phyloP scores from a whole-genome alignment of 805 yeast genomes.

The Kodamaea kaohsiungensis region DNA sequence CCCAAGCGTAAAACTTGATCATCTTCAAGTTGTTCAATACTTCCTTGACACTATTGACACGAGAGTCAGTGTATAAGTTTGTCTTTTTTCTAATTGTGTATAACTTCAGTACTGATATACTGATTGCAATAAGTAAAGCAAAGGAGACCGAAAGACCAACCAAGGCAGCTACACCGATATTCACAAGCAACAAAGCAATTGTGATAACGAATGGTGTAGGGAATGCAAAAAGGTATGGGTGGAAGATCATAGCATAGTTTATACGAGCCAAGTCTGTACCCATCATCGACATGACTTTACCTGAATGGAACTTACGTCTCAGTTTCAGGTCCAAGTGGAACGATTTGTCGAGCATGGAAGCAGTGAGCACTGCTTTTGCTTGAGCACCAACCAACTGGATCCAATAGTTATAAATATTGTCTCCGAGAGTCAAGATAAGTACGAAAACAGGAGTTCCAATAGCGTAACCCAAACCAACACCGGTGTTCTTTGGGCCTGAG shows the following conservation, averaged over 20 bases:
- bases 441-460: slow-evolving; percentile 36
- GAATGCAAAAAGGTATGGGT: slow-evolving; percentile 22
- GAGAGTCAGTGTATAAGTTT: slow-evolving; percentile 65
- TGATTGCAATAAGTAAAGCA: slow-evolving; percentile 40
- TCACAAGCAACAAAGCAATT: slow-evolving; percentile 23
- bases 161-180: slow-evolving; percentile 25
- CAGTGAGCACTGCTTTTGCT: slow-evolving; percentile 25
- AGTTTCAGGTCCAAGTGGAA: slow-evolving; percentile 21
- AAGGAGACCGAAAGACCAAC: slow-evolving; percentile 24
- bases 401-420: slow-evolving; percentile 23
- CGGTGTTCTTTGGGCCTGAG: slow-evolving; percentile 23
- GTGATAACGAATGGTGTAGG: slow-evolving; percentile 24
- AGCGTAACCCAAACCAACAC: slow-evolving; percentile 43
- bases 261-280: slow-evolving; percentile 27
- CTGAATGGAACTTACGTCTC: slow-evolving; percentile 20
- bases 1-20: slow-evolving; percentile 92
- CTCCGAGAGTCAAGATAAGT: slow-evolving; percentile 21
- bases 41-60: slow-evolving; percentile 78
- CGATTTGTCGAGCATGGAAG: slow-evolving; percentile 24
- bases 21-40: slow-evolving; percentile 74
- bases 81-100: slow-evolving; percentile 51
- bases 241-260: slow-evolving; percentile 27
- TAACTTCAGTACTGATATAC: slow-evolving; percentile 50
- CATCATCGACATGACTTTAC: slow-evolving; percentile 28
- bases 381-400: slow-evolving; percentile 29